A percentile compares a stretch with the other conserved stretches of the same genome.
These are phyloP conservation scores for Yamadazyma jaroonii DNA, from an alignment of 1,139 yeast genomes.

Conservation along the genomic window DNA sequence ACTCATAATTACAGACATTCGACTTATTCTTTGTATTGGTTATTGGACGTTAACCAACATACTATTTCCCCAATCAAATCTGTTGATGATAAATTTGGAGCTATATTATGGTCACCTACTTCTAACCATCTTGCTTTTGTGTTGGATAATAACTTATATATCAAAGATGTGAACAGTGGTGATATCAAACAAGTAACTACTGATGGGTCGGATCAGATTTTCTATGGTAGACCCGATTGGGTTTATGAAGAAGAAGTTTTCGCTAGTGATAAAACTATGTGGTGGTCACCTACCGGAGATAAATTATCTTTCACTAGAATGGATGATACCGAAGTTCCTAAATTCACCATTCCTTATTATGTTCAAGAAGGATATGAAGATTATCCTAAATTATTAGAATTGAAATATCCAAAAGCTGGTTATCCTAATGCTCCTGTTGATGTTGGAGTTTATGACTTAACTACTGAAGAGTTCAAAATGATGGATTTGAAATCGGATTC, in stretches of 20 bases:
- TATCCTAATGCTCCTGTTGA: constrained; percentile 43
- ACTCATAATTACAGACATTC: constrained; percentile 77
- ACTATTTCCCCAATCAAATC: constrained; percentile 26
- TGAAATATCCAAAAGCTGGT: constrained; percentile 49
- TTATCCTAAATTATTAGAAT: constrained; percentile 37
- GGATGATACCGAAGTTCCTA: constrained; percentile 53
- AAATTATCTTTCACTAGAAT: constrained; percentile 46
- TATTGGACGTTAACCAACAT: constrained; percentile 27
- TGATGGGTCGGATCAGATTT: constrained; percentile 50
- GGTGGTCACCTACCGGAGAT: constrained; percentile 60
- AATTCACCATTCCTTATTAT: constrained; percentile 51
- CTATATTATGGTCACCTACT: constrained; percentile 75
- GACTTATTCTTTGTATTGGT: constrained; percentile 62
- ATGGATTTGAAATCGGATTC: constrained; percentile 23
- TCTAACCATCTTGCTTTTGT: constrained; percentile 69
- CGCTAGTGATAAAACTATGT: constrained; percentile 46
- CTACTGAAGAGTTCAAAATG: constrained; percentile 10
- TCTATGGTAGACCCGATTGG: constrained; percentile 62
- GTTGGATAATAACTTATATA: constrained; percentile 57
- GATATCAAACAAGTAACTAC: constrained; percentile 36
- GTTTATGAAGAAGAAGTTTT: constrained; percentile 62
- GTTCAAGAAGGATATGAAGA: constrained; percentile 45
- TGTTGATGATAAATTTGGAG: constrained; percentile 31
- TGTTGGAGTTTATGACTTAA: constrained; percentile 33
- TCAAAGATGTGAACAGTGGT: constrained; percentile 19